Evolutionary conservation across 31 red algal species (phyloP).

Genomic region (Asparagopsis taxiformis): DNA sequence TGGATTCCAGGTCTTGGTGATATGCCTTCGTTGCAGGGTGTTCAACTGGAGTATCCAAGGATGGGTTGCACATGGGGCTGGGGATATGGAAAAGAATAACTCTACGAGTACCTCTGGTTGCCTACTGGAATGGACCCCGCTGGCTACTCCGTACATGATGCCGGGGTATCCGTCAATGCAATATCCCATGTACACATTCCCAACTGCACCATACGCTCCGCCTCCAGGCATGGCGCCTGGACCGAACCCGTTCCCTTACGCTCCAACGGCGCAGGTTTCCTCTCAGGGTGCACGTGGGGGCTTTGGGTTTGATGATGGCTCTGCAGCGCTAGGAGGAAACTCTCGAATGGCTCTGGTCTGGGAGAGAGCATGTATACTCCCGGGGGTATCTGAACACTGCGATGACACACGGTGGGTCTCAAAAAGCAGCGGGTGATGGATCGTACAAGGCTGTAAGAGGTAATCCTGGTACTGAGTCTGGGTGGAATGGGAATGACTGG

Average conservation of each 20-base stretch:
- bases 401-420: slow-evolving; percentile 28
- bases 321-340: slow-evolving; percentile 34
- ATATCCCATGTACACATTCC: slow-evolving; percentile 65
- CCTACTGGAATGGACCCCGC: slow-evolving; percentile 60
- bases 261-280: slow-evolving; percentile 50
- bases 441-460: slow-evolving; percentile 49
- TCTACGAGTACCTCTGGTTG: slow-evolving; percentile 38
- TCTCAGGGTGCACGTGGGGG: slow-evolving; percentile 62
- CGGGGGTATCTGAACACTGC: slow-evolving; percentile 63
- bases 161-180: slow-evolving; percentile 69
- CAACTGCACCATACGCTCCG: slow-evolving; percentile 53
- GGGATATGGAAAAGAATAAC: slow-evolving; percentile 46
- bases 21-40: slow-evolving; percentile 29
- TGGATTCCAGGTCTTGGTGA: slow-evolving; percentile 75
- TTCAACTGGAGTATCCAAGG: slow-evolving; percentile 38
- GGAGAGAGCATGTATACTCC: slow-evolving; percentile 82
- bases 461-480: slow-evolving; percentile 32
- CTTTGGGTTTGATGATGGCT: slow-evolving; percentile 79
- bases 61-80: slow-evolving; percentile 42
- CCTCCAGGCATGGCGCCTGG: slow-evolving; percentile 50
- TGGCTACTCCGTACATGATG: slow-evolving; percentile 63
- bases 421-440: slow-evolving; percentile 25
- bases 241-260: slow-evolving; percentile 46
- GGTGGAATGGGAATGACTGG: slow-evolving; percentile 57
- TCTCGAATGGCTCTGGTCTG: slow-evolving; percentile 44